Conservation (phyloP, 441 rosid species). For the Gossypium gossypioides region DNA sequence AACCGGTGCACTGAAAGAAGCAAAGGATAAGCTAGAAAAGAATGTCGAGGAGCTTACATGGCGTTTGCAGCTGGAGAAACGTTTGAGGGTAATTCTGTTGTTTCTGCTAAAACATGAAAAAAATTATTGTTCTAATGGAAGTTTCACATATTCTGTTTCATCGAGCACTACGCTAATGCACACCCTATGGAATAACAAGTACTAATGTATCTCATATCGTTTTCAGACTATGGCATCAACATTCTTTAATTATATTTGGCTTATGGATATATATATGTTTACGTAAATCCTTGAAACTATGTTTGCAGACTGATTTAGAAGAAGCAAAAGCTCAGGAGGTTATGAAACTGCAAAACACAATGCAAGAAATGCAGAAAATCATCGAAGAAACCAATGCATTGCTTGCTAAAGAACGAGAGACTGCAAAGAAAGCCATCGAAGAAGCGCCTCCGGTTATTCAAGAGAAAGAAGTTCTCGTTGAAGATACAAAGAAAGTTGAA, state of each 20-base stretch:
- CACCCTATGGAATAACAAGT: background rate
- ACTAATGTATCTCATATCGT: background rate
- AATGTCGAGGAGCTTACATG: conserved; percentile 94
- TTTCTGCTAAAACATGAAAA: conserved; percentile 3
- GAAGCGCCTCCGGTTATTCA: conserved; percentile 85
- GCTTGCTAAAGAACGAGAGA: conserved; percentile 64
- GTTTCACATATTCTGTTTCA: background rate
- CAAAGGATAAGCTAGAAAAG: conserved; percentile 94
- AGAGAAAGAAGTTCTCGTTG: conserved; percentile 87
- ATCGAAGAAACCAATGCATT: conserved; percentile 60
- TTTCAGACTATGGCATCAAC: background rate
- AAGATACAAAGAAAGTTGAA: conserved; percentile 78
- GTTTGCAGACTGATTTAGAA: conserved; percentile 72
- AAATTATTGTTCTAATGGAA: conserved; percentile 1
- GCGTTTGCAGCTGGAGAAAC: conserved; percentile 90
- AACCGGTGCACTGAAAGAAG: conserved; percentile 96
- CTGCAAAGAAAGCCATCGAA: conserved; percentile 68
- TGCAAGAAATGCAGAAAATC: conserved; percentile 69
- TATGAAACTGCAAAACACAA: conserved; percentile 50
- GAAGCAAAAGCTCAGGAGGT: conserved; percentile 78
- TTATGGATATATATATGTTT: conserved; percentile 9
- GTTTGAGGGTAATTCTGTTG: conserved; percentile 52
- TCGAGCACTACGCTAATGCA: background rate
- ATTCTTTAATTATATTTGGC: conserved; percentile 7
- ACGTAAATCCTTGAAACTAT: conserved; percentile 17